phyloP scores from a whole-genome alignment of 768 basidiomycete species.

The Paxillus involutus region DNA sequence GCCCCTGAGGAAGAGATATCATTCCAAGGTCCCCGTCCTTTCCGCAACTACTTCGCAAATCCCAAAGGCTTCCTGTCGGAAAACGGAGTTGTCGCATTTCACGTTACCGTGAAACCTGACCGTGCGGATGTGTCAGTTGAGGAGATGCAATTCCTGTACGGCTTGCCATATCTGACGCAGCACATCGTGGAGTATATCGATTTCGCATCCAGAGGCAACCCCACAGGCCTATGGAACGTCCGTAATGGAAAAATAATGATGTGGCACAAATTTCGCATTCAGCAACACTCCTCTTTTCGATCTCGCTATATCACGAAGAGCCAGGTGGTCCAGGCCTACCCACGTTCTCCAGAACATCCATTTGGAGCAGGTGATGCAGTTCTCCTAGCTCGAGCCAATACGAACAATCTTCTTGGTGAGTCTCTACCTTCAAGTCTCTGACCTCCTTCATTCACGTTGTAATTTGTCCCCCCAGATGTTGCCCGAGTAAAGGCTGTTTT shows the following conservation, averaged over 20 bases:
- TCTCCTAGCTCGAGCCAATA: too few relatives aligned
- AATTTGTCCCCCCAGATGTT: too few relatives aligned
- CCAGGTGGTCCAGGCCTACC: constrained; percentile 2
- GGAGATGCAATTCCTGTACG: background rate
- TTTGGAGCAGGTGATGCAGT: too few relatives aligned
- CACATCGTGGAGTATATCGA: too few relatives aligned
- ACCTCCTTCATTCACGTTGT: too few relatives aligned
- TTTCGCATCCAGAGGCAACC: too few relatives aligned
- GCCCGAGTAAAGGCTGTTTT: too few relatives aligned
- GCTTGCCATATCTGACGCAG: background rate
- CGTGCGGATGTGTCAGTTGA: background rate
- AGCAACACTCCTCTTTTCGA: constrained; percentile 1
- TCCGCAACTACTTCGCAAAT: background rate
- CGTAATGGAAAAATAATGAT: background rate
- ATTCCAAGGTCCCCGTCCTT: background rate
- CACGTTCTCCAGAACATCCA: too few relatives aligned
- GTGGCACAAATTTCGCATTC: constrained; percentile 9
- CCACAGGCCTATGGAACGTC: too few relatives aligned
- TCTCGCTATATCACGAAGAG: background rate
- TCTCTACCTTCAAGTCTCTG: too few relatives aligned
- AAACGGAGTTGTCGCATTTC: background rate
- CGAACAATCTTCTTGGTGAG: too few relatives aligned
- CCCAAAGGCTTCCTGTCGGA: background rate
- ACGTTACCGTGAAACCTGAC: background rate
- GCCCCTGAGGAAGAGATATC: background rate